phyloP scores from a whole-genome alignment of 192 early-diverging fungal genomes.

The Coemansia sp. region DNA sequence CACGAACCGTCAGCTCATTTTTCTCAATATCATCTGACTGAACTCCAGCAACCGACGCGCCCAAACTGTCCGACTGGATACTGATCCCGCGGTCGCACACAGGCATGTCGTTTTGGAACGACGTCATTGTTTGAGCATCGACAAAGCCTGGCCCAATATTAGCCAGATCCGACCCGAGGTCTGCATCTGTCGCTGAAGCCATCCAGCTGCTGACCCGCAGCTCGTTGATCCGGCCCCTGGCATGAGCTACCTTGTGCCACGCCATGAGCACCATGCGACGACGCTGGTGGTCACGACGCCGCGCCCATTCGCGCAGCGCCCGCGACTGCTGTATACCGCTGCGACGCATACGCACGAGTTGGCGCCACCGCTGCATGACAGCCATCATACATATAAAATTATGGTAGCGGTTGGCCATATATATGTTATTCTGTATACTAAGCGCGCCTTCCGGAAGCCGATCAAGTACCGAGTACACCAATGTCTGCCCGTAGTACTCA shows the following conservation, averaged over 20 bases:
- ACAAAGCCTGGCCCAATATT: not conserved
- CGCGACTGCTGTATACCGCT: constrained; percentile 26
- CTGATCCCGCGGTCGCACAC: constrained; percentile 17
- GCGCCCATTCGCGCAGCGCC: constrained; percentile 31
- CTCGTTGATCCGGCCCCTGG: constrained; percentile 7
- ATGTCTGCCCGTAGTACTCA: constrained; percentile 1
- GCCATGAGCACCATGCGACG: constrained; percentile 30
- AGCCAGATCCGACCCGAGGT: not conserved
- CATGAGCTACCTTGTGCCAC: constrained; percentile 29
- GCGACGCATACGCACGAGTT: constrained; percentile 1
- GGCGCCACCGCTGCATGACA: constrained; percentile 1
- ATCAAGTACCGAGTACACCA: not conserved
- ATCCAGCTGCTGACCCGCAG: constrained; percentile 1
- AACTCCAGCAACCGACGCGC: not conserved
- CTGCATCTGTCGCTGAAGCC: not conserved
- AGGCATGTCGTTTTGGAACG: constrained; percentile 5
- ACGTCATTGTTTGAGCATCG: constrained; percentile 37
- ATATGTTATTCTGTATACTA: not conserved
- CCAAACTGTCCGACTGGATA: constrained; percentile 7
- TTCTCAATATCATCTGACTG: not conserved
- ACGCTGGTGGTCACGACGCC: constrained; percentile 19
- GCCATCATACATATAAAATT: not conserved
- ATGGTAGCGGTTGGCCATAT: constrained; percentile 3
- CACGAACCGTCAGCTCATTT: too few species aligned
- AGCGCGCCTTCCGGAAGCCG: not conserved